A percentile compares a stretch with the other conserved stretches of the same genome.
These are phyloP conservation scores for Nyssa sinensis DNA, from an alignment of 148 eudicot genomes.

Conservation along the genomic window DNA sequence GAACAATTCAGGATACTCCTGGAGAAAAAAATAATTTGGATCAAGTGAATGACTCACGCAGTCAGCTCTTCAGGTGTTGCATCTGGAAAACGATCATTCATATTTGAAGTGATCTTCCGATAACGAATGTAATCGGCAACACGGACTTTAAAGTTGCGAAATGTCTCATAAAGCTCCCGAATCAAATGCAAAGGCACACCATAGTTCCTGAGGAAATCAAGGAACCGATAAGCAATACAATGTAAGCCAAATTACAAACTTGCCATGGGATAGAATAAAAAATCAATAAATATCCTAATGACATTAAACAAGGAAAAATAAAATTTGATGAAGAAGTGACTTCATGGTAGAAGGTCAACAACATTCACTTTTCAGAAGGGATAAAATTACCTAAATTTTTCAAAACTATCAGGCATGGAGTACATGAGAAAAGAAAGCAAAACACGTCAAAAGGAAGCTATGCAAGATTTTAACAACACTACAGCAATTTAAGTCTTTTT, in stretches of 20 bases:
- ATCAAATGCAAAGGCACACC: slow-evolving; percentile 97
- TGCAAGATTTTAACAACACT: background rate
- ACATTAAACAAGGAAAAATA: background rate
- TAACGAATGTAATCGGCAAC: slow-evolving; percentile 96
- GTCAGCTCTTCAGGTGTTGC: slow-evolving; percentile 87
- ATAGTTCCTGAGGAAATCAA: slow-evolving; percentile 56
- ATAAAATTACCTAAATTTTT: background rate
- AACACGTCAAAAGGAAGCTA: background rate
- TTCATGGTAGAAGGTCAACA: background rate
- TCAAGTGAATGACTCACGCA: slow-evolving; percentile 45
- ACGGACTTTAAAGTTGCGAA: slow-evolving; percentile 93
- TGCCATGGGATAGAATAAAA: background rate
- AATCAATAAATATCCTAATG: background rate
- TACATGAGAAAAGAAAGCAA: background rate
- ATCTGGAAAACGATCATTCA: slow-evolving; percentile 99
- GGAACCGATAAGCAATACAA: background rate
- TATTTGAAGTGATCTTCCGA: slow-evolving; percentile 94
- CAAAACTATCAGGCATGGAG: background rate
- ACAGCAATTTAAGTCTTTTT: background rate
- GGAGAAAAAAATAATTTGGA: slow-evolving; percentile 1
- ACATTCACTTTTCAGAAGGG: background rate
- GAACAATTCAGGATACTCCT: slow-evolving; percentile 15
- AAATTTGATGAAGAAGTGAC: background rate
- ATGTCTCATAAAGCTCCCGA: slow-evolving; percentile 97
- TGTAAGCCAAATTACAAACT: background rate